Base-by-base conservation (phyloP, 2,329 filamentous ascomycete genomes). In the Trichoderma sp. region DNA sequence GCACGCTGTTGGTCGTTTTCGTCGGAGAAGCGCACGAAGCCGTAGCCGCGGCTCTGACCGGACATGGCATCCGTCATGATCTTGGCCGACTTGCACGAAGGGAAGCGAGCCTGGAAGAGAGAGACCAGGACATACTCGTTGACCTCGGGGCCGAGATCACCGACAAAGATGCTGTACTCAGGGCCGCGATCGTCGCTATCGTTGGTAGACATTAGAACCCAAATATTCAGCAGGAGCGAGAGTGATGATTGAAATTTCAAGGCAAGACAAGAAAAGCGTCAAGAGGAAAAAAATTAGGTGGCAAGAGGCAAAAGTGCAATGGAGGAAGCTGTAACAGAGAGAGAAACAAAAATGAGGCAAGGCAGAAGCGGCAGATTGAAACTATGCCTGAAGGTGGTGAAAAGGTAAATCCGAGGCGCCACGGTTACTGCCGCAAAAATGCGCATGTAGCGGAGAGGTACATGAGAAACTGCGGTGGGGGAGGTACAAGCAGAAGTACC, bases 31-130 rank as follows among this genome's bases (percentile, higher is more conserved):
- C 97, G 95, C 71, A 99, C 97, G 81, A 99, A 99, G 64, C 97
- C 97, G 82, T 99, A 99, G 75, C 97, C 97, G 78, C 97, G 95
- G 78, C 95, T 98, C 91, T 98, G 96, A 80, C 97, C 97, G 78
- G 94, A 97, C 86, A 98, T 97, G 77, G 97, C 96, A 82, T 99
- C 97, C 77, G 96, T 98, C 97, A 99, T 99, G 86, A 99, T 99
- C 90, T 99, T 99, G 82, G 97, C 97, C 50, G 95, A 98, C 89
- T 98, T 98, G 94, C 96, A 98, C 9, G 95, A 97, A 0, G 94
- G 93, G 89, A 97, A 99, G 77, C 96, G 95, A 82, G 92, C 93
- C 87, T 98, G 96, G 91, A 99, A 99, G 68, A 99, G 92, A 31
- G 95, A 97, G 72, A 98, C 96, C 76, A 99, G 89, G 75, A 98